Base-by-base conservation (phyloP, 1,139 yeast species). In the Magnusiomyces suaveolens region DNA sequence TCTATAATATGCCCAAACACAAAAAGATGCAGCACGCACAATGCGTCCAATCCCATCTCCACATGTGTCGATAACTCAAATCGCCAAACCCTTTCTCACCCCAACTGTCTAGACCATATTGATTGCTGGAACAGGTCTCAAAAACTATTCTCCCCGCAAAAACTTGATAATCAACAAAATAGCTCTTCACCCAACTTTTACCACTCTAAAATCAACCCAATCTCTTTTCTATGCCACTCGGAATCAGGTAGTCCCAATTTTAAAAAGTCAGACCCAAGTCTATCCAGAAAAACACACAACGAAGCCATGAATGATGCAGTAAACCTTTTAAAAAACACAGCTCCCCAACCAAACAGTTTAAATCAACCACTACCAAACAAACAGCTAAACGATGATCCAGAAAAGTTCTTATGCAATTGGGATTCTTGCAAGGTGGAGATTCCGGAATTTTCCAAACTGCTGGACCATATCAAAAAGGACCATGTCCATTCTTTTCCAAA, bases 361-460 rank as follows among this genome's bases (percentile, higher is more conserved):
- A 16, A 18, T 16, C 23, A 18, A 12, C n/a, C 16, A 41, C 23
- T 14, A n/a, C 24, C 12, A 16, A 12, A 41, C 52, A 44, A 46
- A 53, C 44, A 55, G 29, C 26, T 25, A 38, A 21, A 23, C 24
- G 48, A 43, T 64, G 1, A 60, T 14, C n/a, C 32, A 8, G 18
- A 26, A 23, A 24, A 43, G 47, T 43, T 14, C 8, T 14, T 63
- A 4, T 71, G 75, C 53, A 72, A 69, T 54, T 71, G 75, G 75
- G 75, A 71, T 53, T 65, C 72, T 2, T 71, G 75, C 55, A 67
- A 67, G 33, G 66, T 63, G 20, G 59, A 64, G 32, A 58, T 69
- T 10, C 61, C 62, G 1, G 62, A 60, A 46, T 56, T 68, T 2
- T 73, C 69, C 53, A 66, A 64, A n/a, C 58, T 72, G 48, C 60